Evolutionary conservation across 768 basidiomycete genomes (phyloP), one percentile per base, ranked within the genome.

Genomic region (Lentinula edodes): DNA sequence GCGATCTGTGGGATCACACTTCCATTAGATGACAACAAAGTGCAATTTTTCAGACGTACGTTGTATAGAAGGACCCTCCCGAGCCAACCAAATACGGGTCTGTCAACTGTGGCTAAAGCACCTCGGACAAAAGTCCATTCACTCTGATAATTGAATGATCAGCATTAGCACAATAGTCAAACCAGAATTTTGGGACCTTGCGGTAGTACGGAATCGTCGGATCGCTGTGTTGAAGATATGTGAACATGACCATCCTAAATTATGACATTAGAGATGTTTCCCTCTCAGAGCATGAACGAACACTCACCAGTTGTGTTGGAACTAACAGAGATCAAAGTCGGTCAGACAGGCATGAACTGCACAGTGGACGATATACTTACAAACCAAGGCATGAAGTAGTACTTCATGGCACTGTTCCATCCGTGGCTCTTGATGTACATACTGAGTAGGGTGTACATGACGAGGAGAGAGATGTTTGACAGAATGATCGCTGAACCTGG

Each of bases 41-140:
- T 38, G 18, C 28, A 5, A 5, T 60, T 54, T 28, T 39, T 5
- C 32, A 45, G 46, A 65, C 76, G 58, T 58, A 80, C 82, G 64
- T 84, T 82, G 67, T 84, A 81, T 16, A 87, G 73, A 64, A 86
- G 80, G 66, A 83, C 79, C 13, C 79, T 73, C 5, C 84, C 84
- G 43, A 77, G 78, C 83, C 82, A 86, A 7, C 84, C 84, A 63
- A 86, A 78, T 52, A 86, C 70, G 32, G 83, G 78, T 35, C 85
- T 75, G 69, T 87, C 85, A 0, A 87, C 80, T 3, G 85, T 86
- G 10, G 83, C 79, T 13, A 84, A 73, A 16, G 85, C 85, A 20
- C 85, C 85, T 15, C 84, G 79, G 48, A 79, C 76, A 66, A 82
- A 86, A n/a, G 80, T 80, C 85, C 85, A 87, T 64, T 81, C 75